Conservation (phyloP, 108 stramenopile species). For the Nitzschia putrida region DNA sequence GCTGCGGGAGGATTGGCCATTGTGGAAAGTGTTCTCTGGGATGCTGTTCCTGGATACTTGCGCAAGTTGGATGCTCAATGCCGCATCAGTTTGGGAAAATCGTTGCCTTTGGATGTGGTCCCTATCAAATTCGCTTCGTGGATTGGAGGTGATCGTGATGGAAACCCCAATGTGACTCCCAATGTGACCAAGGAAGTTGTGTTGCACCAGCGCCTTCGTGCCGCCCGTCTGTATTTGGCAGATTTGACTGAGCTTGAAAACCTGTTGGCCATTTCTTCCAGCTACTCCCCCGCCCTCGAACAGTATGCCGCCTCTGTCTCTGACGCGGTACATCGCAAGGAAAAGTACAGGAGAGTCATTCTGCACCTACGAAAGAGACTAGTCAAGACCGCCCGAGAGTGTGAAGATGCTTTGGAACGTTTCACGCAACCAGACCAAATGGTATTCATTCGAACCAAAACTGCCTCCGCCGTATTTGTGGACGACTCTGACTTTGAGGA, state of each 20-base stretch:
- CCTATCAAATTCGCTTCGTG: constrained; percentile 94
- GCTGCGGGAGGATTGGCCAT: constrained; percentile 92
- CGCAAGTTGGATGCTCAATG: constrained; percentile 91
- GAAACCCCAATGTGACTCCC: constrained; percentile 96
- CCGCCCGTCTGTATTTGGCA: constrained; percentile 76
- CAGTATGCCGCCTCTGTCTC: constrained; percentile 53
- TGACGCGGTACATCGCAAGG: constrained; percentile 48
- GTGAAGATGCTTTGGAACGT: constrained; percentile 49
- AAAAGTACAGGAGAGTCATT: constrained; percentile 85
- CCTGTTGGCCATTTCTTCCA: constrained; percentile 73
- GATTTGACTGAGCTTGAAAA: constrained; percentile 70
- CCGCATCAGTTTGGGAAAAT: constrained; percentile 61
- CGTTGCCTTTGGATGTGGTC: constrained; percentile 80
- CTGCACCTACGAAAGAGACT: constrained; percentile 76
- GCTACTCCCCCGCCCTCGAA: constrained; percentile 63
- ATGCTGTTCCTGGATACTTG: constrained; percentile 91
- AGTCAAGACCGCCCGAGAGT: constrained; percentile 69
- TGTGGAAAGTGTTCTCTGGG: constrained; percentile 94
- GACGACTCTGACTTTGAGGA: constrained; percentile 52
- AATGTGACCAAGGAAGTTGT: constrained; percentile 87
- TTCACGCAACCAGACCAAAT: constrained; percentile 33
- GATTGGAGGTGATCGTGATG: constrained; percentile 94
- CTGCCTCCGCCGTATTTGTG: constrained; percentile 20
- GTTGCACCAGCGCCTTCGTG: constrained; percentile 77
- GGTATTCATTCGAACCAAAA: constrained; percentile 17